Evolutionary conservation across 192 early-diverging fungal genomes (phyloP).

Genomic region (Obelidium mucronatum): DNA sequence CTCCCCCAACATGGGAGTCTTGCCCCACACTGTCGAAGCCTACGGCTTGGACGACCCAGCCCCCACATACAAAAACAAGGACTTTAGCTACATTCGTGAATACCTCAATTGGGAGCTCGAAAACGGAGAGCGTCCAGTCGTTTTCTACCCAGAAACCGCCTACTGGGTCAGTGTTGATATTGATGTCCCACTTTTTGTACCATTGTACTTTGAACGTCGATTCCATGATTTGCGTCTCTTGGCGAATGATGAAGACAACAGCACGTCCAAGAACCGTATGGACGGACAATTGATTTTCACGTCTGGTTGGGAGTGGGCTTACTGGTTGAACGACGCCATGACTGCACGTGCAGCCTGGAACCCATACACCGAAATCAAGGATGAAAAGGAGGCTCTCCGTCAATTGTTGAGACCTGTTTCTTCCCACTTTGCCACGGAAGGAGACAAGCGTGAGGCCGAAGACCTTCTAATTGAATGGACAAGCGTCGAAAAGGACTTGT

Average conservation of each 20-base stretch:
- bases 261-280: constrained; percentile 23
- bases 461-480: constrained; percentile 20
- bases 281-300: constrained; percentile 42
- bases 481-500: constrained; percentile 9
- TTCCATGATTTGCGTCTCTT: constrained; percentile 39
- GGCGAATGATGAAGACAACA: constrained; percentile 25
- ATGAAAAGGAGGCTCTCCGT: constrained; percentile 13
- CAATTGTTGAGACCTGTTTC: neutral
- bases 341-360: constrained; percentile 32
- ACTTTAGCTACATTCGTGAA: constrained; percentile 33
- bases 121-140: constrained; percentile 23
- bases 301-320: constrained; percentile 37
- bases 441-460: constrained; percentile 3
- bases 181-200: constrained; percentile 40
- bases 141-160: constrained; percentile 43
- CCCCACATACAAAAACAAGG: constrained; percentile 40
- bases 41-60: constrained; percentile 38
- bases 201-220: constrained; percentile 36
- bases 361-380: neutral
- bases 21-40: constrained; percentile 35
- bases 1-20: constrained; percentile 14
- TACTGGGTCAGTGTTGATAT: constrained; percentile 35
- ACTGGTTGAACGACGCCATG: constrained; percentile 39
- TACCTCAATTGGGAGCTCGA: constrained; percentile 39
- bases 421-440: neutral